Percentiles rank a stretch among this genome's conserved stretches.
These are phyloP conservation scores for Favolaschia claudopus DNA, from an alignment of 768 basidiomycete species.

Conservation along the genomic window DNA sequence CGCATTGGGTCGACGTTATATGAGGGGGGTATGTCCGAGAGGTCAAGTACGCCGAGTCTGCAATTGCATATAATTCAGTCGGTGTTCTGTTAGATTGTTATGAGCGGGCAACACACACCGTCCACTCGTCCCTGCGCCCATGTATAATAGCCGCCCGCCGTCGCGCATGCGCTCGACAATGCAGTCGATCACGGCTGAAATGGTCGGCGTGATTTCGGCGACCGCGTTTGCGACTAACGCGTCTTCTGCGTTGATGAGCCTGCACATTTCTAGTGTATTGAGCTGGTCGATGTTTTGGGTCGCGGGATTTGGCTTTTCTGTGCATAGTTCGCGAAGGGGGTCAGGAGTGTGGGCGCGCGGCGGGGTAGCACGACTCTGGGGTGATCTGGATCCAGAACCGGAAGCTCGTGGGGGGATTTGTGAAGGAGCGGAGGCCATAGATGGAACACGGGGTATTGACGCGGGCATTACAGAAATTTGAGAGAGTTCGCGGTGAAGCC, in stretches of 20 bases:
- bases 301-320: slow-evolving; percentile 35
- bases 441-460: not conserved
- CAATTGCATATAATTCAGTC: not conserved
- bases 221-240: slow-evolving; percentile 36
- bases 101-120: slow-evolving; percentile 27
- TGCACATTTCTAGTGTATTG: slow-evolving; percentile 40
- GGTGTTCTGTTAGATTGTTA: too few relatives aligned
- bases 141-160: slow-evolving; percentile 42
- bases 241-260: slow-evolving; percentile 41
- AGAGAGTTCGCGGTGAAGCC: slow-evolving; percentile 4
- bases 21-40: slow-evolving; percentile 34
- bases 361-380: not conserved
- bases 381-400: not conserved
- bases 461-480: too few relatives aligned
- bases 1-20: slow-evolving; percentile 28
- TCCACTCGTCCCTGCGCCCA: slow-evolving; percentile 46
- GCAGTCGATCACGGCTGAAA: slow-evolving; percentile 38
- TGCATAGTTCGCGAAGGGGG: slow-evolving; percentile 20
- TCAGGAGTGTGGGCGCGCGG: not conserved
- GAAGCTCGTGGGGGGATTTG: not conserved
- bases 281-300: slow-evolving; percentile 39
- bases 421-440: too few relatives aligned
- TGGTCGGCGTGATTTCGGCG: slow-evolving; percentile 33
- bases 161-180: slow-evolving; percentile 36
- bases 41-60: slow-evolving; percentile 42